Conservation (phyloP, 306 rosid genomes). For the Begonia fuchsioides region DNA sequence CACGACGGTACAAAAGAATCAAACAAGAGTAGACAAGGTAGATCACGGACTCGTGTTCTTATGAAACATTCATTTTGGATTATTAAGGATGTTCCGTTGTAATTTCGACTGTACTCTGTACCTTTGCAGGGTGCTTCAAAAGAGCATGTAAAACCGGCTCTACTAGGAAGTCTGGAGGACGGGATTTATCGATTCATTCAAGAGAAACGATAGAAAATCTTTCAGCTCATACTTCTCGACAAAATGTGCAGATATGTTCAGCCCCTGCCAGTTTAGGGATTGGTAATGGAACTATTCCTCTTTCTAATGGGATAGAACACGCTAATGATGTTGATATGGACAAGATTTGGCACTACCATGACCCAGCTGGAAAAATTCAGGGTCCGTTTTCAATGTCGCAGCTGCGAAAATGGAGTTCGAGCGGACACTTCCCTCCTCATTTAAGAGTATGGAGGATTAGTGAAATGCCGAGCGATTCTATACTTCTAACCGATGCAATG, state of each 20-base stretch:
- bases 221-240: slow-evolving; percentile 20
- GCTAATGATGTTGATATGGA: slow-evolving; percentile 35
- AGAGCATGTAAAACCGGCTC: slow-evolving; percentile 24
- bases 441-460: slow-evolving; percentile 66
- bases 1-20: slow-evolving; percentile 42
- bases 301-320: slow-evolving; percentile 27
- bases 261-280: slow-evolving; percentile 18
- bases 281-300: slow-evolving; percentile 19
- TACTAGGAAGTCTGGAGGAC: slow-evolving; percentile 28
- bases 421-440: slow-evolving; percentile 60
- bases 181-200: slow-evolving; percentile 17
- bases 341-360: slow-evolving; percentile 68
- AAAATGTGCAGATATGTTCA: slow-evolving; percentile 13
- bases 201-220: slow-evolving; percentile 24
- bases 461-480: slow-evolving; percentile 33
- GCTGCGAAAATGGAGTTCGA: slow-evolving; percentile 52
- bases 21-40: slow-evolving; percentile 55
- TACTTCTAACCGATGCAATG: not conserved
- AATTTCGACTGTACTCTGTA: not conserved
- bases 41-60: not conserved
- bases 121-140: slow-evolving; percentile 42
- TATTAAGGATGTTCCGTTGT: no score
- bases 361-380: slow-evolving; percentile 72
- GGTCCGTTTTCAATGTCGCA: slow-evolving; percentile 73
- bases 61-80: slow-evolving; percentile 6